Conservation (phyloP, 441 rosid genomes). For the Croton setiger region DNA sequence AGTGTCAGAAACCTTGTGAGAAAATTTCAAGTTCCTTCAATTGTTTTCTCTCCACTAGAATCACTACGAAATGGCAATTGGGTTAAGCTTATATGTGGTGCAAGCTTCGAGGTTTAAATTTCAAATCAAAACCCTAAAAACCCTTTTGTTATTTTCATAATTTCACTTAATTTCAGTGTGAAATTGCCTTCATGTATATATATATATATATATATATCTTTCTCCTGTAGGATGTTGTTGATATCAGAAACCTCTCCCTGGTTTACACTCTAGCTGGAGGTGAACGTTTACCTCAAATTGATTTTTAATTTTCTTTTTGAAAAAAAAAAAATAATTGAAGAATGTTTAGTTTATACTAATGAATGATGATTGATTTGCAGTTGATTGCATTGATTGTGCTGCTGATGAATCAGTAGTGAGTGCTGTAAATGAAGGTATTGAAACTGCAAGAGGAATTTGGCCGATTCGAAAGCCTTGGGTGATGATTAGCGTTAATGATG, state of each 20-base stretch:
- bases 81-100: constrained; percentile 75
- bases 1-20: constrained; percentile 34
- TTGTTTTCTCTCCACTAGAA: constrained; percentile 38
- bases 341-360: neutral
- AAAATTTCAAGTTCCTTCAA: constrained; percentile 35
- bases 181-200: too few relatives aligned
- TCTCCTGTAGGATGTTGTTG: constrained; percentile 46
- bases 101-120: constrained; percentile 52
- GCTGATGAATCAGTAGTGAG: constrained; percentile 57
- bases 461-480: constrained; percentile 56
- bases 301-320: neutral
- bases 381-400: constrained; percentile 71
- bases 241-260: constrained; percentile 60
- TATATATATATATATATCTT: neutral
- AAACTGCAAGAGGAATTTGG: constrained; percentile 40
- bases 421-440: constrained; percentile 58
- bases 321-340: too few relatives aligned
- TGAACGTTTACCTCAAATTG: constrained; percentile 10
- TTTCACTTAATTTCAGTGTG: neutral
- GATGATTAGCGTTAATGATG: constrained; percentile 65
- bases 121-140: neutral
- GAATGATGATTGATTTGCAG: constrained; percentile 30
- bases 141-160: neutral
- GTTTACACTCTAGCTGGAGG: constrained; percentile 73
- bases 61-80: constrained; percentile 54